Evolutionary conservation across 805 yeast genomes (phyloP), one percentile per base, ranked within the genome.

Genomic region (Nakazawaea ishiwadae): DNA sequence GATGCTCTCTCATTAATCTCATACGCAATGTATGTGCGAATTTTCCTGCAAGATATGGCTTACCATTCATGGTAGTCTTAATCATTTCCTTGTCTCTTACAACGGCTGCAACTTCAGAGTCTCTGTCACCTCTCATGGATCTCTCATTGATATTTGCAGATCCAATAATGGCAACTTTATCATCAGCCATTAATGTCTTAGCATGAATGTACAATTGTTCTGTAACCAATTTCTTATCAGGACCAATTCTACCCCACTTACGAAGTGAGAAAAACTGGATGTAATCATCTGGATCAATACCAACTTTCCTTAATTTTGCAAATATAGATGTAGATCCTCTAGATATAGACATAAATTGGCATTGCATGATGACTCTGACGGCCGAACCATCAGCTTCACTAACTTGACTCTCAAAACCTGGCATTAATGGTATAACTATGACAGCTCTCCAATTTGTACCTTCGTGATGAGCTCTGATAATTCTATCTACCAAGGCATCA

Each of bases 141-240:
- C 99, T 74, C 59, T 93, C 99, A 56, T 93, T 93, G 46, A 93
- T 87, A 55, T 93, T 93, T 0, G 99, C 99, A 54, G 96, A 87
- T 2, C 99, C 99, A 54, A 93, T 90, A 33, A 93, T 84, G 4
- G 96, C 97, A 35, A 82, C 77, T 37, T 96, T 72, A 55, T 93
- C 99, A 63, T 93, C 99, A 9, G 84, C 96, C 52, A 93, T 73
- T 79, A 93, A 73, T 7, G 83, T 75, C 58, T 93, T 93, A 1
- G 96, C 96, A 60, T 93, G 99, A 27, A 93, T 84, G 56, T 93
- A 93, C 33, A 93, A 70, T 56, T 90, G 96, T 53, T 93, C 99
- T 2, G 96, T 87, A 2, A 83, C 88, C 34, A 93, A 57, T 18
- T 75, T 76, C 43, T 82, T 73, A 39, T 76, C 67, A 1, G 81